These are phyloP conservation scores for Pseudohalonectria lignicola DNA, from an alignment of 2,329 filamentous ascomycete species.

Conservation along the genomic window DNA sequence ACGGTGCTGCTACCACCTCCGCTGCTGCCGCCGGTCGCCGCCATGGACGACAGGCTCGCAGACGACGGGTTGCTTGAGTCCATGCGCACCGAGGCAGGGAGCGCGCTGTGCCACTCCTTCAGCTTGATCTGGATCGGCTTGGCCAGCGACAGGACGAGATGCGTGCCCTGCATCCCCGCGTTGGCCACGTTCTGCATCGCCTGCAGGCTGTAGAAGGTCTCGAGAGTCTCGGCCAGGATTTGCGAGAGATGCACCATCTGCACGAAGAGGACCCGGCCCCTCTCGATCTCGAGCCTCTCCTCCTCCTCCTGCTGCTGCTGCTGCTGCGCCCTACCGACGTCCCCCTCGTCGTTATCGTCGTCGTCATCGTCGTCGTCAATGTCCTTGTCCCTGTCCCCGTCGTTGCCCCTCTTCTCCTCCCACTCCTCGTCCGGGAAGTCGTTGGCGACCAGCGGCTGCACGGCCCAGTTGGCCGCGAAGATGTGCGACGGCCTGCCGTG, in stretches of 20 bases:
- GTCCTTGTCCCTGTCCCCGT: too few species aligned
- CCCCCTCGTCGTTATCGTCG: too few species aligned
- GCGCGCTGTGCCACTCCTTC: constrained; percentile 67
- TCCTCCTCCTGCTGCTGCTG: too few species aligned
- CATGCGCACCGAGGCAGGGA: constrained; percentile 56
- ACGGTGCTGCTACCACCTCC: constrained; percentile 19
- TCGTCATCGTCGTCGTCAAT: constrained; percentile 21
- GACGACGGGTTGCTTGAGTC: constrained; percentile 27
- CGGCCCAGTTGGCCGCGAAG: constrained; percentile 62
- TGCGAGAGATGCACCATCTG: constrained; percentile 67
- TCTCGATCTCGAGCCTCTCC: constrained; percentile 53
- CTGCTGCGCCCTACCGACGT: too few species aligned
- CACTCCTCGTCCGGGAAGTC: constrained; percentile 67
- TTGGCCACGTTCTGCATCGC: constrained; percentile 59
- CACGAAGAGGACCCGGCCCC: constrained; percentile 58
- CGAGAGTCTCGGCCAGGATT: constrained; percentile 69
- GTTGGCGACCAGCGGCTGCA: constrained; percentile 49
- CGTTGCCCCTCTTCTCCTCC: constrained; percentile 32
- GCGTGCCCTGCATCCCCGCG: constrained; percentile 58
- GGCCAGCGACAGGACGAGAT: constrained; percentile 61
- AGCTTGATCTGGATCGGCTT: constrained; percentile 76
- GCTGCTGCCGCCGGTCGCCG: constrained; percentile 12
- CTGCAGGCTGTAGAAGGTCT: constrained; percentile 71
- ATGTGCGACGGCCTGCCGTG: constrained; percentile 78
- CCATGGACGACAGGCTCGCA: constrained; percentile 23